Base-by-base conservation (phyloP, 2,329 filamentous ascomycete genomes). In the Cytospora chrysosperma region DNA sequence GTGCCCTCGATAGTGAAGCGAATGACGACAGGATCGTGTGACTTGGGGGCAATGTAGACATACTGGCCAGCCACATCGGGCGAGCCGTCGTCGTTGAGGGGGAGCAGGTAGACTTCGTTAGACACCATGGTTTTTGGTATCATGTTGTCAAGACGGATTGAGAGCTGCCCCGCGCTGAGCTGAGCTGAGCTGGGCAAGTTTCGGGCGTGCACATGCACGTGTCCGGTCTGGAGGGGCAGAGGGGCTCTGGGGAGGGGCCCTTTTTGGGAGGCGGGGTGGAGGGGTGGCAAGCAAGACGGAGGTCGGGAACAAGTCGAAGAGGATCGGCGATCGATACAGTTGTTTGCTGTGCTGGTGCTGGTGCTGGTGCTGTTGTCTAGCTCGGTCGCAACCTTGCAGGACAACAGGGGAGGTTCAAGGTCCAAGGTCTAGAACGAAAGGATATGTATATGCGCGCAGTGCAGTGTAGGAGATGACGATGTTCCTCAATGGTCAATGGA, bases 1-100 rank as follows among this genome's bases (percentile, higher is more conserved):
- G 92, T 94, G 67, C 95, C 93, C 77, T 97, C 91, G 70, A 97
- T 94, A 69, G 92, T 87, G 76, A 99, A 97, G 65, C 94, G 89
- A 63, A 97, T 81, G 59, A 85, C 85, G 72, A 98, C 89, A 50
- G 90, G 90, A n/a, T 89, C 83, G 49, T 83, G 85, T 21, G 90
- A 88, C 68, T 79, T 79, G 21, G 95, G 88, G 0, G 93, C 90
- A 51, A 99, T 82, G 76, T 97, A 97, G 72, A 98, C 91, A 81
- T 97, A 99, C 70, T 91, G 88, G 71, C 93, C 91, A 28, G 91
- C 84, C 56, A 99, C 88, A 75, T 96, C 88, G 40, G 96, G 95
- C 69, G 92, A 93, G 71, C 96, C 95, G 78, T 94, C 86, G 78
- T 99, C 94, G 74, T 92, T 95, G 77, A 99, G 85, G 68, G 91